phyloP scores from a whole-genome alignment of 805 yeast species.

The Dipodascopsis uninucleata region DNA sequence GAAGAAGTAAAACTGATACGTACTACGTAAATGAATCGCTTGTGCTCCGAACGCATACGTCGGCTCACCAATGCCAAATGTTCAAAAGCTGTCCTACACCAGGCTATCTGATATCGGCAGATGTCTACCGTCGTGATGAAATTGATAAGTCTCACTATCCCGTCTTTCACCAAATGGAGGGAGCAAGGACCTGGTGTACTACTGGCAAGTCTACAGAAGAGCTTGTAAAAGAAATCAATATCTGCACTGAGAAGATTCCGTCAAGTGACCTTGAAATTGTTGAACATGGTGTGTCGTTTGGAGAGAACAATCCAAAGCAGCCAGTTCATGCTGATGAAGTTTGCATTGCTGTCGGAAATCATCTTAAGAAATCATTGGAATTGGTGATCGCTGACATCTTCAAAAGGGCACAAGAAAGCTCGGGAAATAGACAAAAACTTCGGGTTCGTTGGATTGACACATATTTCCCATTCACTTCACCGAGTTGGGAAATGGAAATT shows the following conservation, averaged over 20 bases:
- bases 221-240: slow-evolving; percentile 46
- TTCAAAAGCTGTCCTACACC: slow-evolving; percentile 64
- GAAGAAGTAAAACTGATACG: slow-evolving; percentile 87
- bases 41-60: slow-evolving; percentile 86
- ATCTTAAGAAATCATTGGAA: slow-evolving; percentile 83
- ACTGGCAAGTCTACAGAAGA: slow-evolving; percentile 25
- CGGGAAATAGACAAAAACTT: slow-evolving; percentile 48
- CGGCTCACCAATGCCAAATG: slow-evolving; percentile 76
- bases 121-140: slow-evolving; percentile 92
- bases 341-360: slow-evolving; percentile 64
- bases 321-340: slow-evolving; percentile 66
- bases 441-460: slow-evolving; percentile 93
- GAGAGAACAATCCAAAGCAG: slow-evolving; percentile 75
- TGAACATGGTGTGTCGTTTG: slow-evolving; percentile 60
- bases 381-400: slow-evolving; percentile 78
- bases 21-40: slow-evolving; percentile 75
- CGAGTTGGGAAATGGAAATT: slow-evolving; percentile 97
- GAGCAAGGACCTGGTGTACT: slow-evolving; percentile 75
- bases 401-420: slow-evolving; percentile 63
- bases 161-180: slow-evolving; percentile 97
- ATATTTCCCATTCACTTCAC: slow-evolving; percentile 97
- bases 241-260: slow-evolving; percentile 65
- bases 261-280: slow-evolving; percentile 66
- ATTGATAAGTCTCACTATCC: slow-evolving; percentile 96
- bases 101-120: slow-evolving; percentile 91